Evolutionary conservation across 352 stramenopile genomes (phyloP).

Genomic region (Phytopythium aichiense): DNA sequence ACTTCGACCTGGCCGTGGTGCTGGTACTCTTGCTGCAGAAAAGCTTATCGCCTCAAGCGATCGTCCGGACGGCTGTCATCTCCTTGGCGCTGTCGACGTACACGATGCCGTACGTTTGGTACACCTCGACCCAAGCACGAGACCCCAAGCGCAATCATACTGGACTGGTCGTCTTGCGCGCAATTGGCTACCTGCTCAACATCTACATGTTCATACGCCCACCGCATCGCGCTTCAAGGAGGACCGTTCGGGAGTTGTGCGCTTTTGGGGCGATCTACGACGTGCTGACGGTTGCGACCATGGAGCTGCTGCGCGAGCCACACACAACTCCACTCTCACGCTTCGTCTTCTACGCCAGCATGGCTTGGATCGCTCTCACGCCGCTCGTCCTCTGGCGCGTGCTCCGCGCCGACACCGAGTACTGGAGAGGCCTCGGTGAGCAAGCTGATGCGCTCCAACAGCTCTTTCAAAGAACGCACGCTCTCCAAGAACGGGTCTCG

Average conservation of each 20-base stretch:
- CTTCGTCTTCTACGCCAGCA: too few relatives aligned
- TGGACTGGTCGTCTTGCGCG: slow-evolving; percentile 1
- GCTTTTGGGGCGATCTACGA: too few relatives aligned
- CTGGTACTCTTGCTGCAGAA: slow-evolving; percentile 43
- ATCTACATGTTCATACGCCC: slow-evolving; percentile 32
- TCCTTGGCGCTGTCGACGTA: slow-evolving; percentile 25
- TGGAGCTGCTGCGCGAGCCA: too few relatives aligned
- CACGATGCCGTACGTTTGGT: slow-evolving; percentile 20
- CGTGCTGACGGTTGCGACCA: too few relatives aligned
- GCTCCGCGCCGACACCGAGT: slow-evolving; percentile 37
- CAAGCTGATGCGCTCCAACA: slow-evolving; percentile 24
- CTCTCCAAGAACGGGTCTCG: slow-evolving; percentile 28
- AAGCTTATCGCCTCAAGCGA: slow-evolving; percentile 32
- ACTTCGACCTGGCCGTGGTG: slow-evolving; percentile 34
- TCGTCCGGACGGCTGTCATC: slow-evolving; percentile 10
- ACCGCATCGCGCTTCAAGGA: slow-evolving; percentile 23
- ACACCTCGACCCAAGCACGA: slow-evolving; percentile 7
- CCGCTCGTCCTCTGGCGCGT: slow-evolving; percentile 42
- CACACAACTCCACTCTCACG: not conserved
- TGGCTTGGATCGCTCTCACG: slow-evolving; percentile 17
- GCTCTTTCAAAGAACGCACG: slow-evolving; percentile 24
- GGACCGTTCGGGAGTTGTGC: slow-evolving; percentile 29
- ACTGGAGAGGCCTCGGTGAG: slow-evolving; percentile 40
- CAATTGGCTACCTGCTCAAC: slow-evolving; percentile 9
- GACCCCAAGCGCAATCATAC: too few relatives aligned